phyloP scores from a whole-genome alignment of 2,329 filamentous ascomycete species.

The Diaporthe sp. region DNA sequence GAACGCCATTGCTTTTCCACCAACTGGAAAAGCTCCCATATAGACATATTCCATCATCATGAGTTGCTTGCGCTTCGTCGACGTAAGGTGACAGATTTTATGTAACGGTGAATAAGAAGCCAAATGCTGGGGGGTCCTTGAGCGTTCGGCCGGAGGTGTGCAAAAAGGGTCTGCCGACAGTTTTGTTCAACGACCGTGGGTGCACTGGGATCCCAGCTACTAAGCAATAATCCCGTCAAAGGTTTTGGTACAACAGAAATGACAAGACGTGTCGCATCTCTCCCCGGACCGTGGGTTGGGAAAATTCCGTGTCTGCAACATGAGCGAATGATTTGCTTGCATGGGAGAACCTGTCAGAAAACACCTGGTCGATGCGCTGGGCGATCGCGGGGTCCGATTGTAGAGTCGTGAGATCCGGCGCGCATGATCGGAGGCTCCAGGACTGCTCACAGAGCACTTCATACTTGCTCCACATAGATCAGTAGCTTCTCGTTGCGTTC shows the following conservation, averaged over 20 bases:
- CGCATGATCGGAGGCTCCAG: slow-evolving; percentile 31
- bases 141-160: slow-evolving; percentile 2
- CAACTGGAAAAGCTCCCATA: slow-evolving; percentile 38
- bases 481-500: slow-evolving; percentile 90
- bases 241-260: slow-evolving; percentile 23
- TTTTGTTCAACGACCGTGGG: slow-evolving; percentile 31
- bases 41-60: slow-evolving; percentile 43
- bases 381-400: slow-evolving; percentile 11
- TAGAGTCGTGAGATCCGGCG: not conserved
- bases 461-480: slow-evolving; percentile 75
- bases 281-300: not conserved
- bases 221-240: slow-evolving; percentile 33
- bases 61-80: slow-evolving; percentile 40
- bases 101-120: slow-evolving; percentile 33
- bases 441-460: slow-evolving; percentile 42
- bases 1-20: slow-evolving; percentile 41
- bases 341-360: slow-evolving; percentile 4
- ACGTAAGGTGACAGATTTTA: slow-evolving; percentile 37
- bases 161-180: slow-evolving; percentile 18
- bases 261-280: not conserved
- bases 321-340: slow-evolving; percentile 18
- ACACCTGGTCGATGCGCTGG: slow-evolving; percentile 1
- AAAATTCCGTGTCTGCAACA: not conserved
- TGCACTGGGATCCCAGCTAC: slow-evolving; percentile 37
- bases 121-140: not conserved